Evolutionary conservation across 345 rosid genomes (phyloP).

Genomic region (Hypericum androsaemum): DNA sequence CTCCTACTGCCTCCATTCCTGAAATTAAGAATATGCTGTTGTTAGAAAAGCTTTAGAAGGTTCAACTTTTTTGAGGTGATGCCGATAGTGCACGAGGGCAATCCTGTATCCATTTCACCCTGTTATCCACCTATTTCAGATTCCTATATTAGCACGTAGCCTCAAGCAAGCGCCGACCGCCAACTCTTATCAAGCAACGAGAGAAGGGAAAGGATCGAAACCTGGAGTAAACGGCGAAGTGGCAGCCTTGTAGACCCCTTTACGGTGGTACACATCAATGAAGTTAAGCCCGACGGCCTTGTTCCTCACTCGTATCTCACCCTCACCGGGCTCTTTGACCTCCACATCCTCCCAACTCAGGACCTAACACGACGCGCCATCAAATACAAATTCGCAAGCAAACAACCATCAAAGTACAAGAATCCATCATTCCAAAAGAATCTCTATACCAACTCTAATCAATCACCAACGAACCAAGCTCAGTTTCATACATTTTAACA

Average conservation of each 20-base stretch:
- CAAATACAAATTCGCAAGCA: neutral
- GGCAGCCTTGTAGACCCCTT: slow-evolving; percentile 66
- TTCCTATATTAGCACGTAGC: too few relatives aligned
- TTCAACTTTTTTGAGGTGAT: neutral
- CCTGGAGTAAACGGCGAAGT: slow-evolving; percentile 75
- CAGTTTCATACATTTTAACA: too few relatives aligned
- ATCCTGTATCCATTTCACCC: too few relatives aligned
- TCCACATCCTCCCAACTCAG: slow-evolving; percentile 88
- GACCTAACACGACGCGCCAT: slow-evolving; percentile 38
- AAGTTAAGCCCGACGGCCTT: slow-evolving; percentile 85
- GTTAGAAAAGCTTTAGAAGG: too few relatives aligned
- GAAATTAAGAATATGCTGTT: neutral
- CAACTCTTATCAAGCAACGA: too few relatives aligned
- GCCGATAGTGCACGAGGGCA: neutral
- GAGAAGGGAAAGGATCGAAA: slow-evolving; percentile 15
- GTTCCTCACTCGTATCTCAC: slow-evolving; percentile 72
- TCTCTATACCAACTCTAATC: too few relatives aligned
- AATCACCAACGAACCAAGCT: too few relatives aligned
- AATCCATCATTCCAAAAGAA: too few relatives aligned
- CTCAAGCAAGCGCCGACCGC: too few relatives aligned
- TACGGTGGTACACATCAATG: slow-evolving; percentile 71
- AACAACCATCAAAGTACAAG: too few relatives aligned
- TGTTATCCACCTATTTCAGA: too few relatives aligned
- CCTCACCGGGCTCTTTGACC: slow-evolving; percentile 73
- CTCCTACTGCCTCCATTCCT: slow-evolving; percentile 93